A percentile compares a stretch with the other conserved stretches of the same genome.
Conservation (phyloP, 1,139 yeast genomes). For the Kluyveromyces sp. region DNA sequence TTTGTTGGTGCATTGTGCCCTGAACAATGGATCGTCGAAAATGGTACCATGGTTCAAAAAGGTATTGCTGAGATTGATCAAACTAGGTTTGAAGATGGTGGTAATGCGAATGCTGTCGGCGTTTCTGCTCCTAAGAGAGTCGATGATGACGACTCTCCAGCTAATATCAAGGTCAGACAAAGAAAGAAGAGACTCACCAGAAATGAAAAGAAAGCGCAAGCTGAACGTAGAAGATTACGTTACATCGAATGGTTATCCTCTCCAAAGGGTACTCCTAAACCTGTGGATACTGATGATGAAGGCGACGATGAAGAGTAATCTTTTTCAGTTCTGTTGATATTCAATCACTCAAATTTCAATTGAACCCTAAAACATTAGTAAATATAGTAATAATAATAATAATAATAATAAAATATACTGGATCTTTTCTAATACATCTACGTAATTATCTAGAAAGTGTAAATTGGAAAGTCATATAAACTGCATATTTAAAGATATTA, state of each 20-base stretch:
- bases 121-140: conserved; percentile 34
- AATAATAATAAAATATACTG: too few species aligned
- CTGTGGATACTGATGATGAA: conserved; percentile 89
- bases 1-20: conserved; percentile 97
- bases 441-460: too few species aligned
- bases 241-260: conserved; percentile 91
- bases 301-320: conserved; percentile 37
- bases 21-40: conserved; percentile 96
- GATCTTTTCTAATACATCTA: too few species aligned
- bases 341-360: background rate
- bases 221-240: conserved; percentile 89
- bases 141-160: conserved; percentile 79
- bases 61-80: conserved; percentile 70
- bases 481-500: background rate
- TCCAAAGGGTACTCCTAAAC: conserved; percentile 96
- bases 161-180: conserved; percentile 83
- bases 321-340: background rate
- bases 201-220: conserved; percentile 87
- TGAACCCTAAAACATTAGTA: background rate
- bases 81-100: conserved; percentile 74
- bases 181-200: conserved; percentile 96
- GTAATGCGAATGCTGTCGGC: conserved; percentile 42
- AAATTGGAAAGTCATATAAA: too few species aligned
- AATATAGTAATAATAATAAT: background rate
- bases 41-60: conserved; percentile 81